Evolutionary conservation across 768 basidiomycete genomes (phyloP), one percentile per base, ranked within the genome.

Genomic region (Rickenella mellea): DNA sequence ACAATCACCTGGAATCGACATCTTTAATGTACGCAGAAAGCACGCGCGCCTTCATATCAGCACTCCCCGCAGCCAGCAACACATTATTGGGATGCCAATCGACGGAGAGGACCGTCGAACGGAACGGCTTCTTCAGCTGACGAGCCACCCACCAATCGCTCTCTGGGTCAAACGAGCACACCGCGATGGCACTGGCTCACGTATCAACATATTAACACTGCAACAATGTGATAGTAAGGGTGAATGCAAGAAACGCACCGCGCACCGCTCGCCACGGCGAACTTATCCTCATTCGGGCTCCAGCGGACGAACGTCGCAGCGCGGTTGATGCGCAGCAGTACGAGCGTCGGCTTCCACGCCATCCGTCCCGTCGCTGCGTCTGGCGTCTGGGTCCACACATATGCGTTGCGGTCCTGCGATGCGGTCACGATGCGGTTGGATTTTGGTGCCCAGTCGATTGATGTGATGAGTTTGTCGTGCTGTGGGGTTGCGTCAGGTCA

Each of bases 71-170:
- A 4, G 94, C 96, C 21, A 99, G 78, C 5, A 99, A 70, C 11
- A 98, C 93, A 57, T 96, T 98, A 71, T 98, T 98, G 21, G 96
- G 93, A 58, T 99, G 96, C 96, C 96, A 99, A 51, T 98, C 94
- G 51, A 99, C 68, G 4, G 82, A 78, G 30, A 98, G 70, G 11
- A 99, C 93, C 1, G 96, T 99, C 4, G 91, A 91, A 49, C 91
- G 67, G 55, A 99, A 85, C 20, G 96, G 96, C 64, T 98, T 98
- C 80, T 98, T 99, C 59, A 99, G 69, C 46, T 85, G 84, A 58
- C 89, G 91, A 14, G 93, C 83, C 3, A 96, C 89, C 96, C 96
- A 99, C 96, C 96, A 99, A 61, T 99, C 86, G 65, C 86, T 93
- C 68, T 99, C 96, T 8, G 85, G 73, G 58, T 99, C 96, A 56